A percentile compares a stretch with the other conserved stretches of the same genome.
phyloP scores from a whole-genome alignment of 768 basidiomycete species.

The Amanita rimosa region DNA sequence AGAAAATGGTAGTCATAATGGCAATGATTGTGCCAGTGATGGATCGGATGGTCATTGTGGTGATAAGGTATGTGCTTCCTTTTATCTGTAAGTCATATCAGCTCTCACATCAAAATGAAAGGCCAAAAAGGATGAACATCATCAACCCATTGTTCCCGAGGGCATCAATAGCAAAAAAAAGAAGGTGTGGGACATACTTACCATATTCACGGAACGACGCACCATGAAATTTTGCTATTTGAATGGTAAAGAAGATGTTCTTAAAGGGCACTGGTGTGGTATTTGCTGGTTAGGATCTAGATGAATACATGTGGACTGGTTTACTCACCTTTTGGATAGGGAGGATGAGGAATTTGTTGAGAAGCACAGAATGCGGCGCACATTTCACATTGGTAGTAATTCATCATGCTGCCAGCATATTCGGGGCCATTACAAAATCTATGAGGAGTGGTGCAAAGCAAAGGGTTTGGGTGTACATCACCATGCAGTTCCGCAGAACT shows the following conservation, averaged over 20 bases:
- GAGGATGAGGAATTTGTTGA: background rate
- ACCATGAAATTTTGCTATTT: background rate
- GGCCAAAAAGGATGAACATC: too few relatives aligned
- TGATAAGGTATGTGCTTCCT: too few relatives aligned
- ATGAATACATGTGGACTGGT: background rate
- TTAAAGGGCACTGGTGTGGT: background rate
- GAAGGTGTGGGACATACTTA: too few relatives aligned
- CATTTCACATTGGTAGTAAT: background rate
- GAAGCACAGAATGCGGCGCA: background rate
- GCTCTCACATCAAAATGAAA: too few relatives aligned
- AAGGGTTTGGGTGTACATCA: background rate
- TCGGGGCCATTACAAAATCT: background rate
- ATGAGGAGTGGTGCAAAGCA: constrained; percentile 3
- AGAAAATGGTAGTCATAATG: too few relatives aligned
- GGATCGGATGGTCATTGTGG: too few relatives aligned
- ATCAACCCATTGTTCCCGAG: too few relatives aligned
- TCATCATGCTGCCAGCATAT: background rate
- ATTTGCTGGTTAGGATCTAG: background rate
- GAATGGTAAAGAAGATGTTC: background rate
- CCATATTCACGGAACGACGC: background rate
- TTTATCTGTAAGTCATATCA: too few relatives aligned
- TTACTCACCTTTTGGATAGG: background rate
- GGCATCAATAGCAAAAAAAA: too few relatives aligned
- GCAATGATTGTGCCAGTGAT: too few relatives aligned
- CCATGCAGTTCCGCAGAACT: background rate